A percentile compares a stretch with the other conserved stretches of the same genome.
These are phyloP conservation scores for Fusarium papillatum DNA, from an alignment of 2,329 filamentous ascomycete genomes.

Conservation along the genomic window DNA sequence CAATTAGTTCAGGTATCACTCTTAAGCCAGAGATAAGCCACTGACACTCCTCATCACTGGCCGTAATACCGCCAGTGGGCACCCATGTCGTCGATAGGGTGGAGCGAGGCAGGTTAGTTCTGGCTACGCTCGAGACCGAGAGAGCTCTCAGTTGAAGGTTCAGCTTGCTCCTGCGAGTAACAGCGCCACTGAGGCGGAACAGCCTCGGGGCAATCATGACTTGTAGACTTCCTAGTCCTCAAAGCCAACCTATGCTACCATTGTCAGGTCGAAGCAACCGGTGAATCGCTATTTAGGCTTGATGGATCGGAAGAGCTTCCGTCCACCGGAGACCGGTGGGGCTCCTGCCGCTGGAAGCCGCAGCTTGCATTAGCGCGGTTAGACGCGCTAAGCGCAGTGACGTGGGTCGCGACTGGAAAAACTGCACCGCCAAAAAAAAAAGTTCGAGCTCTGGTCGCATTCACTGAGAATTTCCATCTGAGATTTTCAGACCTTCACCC, in stretches of 20 bases:
- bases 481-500: conserved; percentile 28
- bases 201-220: conserved; percentile 35
- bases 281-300: conserved; percentile 9
- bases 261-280: background rate
- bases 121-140: conserved; percentile 51
- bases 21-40: background rate
- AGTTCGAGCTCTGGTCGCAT: conserved; percentile 32
- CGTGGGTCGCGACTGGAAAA: conserved; percentile 31
- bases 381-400: conserved; percentile 39
- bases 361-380: conserved; percentile 11
- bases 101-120: conserved; percentile 43
- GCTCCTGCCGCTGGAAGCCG: conserved; percentile 11
- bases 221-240: background rate
- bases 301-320: conserved; percentile 18
- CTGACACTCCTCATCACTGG: conserved; percentile 67
- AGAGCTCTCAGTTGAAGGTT: conserved; percentile 35
- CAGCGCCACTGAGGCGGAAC: conserved; percentile 19
- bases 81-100: conserved; percentile 82
- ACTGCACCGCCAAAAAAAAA: conserved; percentile 41
- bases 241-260: conserved; percentile 1
- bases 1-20: conserved; percentile 31
- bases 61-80: conserved; percentile 78
- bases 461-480: conserved; percentile 34
- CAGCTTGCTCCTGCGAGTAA: conserved; percentile 14
- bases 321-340: conserved; percentile 16